Conservation (phyloP, 169 alveolate genomes). For the Perkinsus olseni region DNA sequence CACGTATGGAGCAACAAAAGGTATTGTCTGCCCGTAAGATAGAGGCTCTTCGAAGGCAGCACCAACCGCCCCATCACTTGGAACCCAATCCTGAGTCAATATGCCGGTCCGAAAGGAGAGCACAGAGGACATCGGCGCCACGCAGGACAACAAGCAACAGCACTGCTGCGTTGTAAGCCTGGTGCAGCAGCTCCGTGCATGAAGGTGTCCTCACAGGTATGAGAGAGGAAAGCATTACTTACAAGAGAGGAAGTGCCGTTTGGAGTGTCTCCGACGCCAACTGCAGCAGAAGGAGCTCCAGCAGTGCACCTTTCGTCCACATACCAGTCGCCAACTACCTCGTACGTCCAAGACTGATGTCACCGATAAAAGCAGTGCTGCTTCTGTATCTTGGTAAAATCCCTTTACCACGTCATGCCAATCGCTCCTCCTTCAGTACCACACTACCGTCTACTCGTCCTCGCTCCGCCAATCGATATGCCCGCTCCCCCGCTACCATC, state of each 20-base stretch:
- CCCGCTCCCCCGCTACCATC: no score
- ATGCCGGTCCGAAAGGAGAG: no score
- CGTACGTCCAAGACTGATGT: not conserved
- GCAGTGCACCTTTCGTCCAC: not conserved
- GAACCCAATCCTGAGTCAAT: not conserved
- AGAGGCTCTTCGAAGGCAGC: not conserved
- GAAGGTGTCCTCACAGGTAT: not conserved
- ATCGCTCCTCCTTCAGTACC: no score
- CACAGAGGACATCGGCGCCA: no score
- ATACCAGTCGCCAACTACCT: not conserved
- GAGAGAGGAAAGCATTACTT: not conserved
- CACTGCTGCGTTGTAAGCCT: not conserved
- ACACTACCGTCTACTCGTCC: no score
- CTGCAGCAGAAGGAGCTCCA: not conserved
- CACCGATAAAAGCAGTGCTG: not conserved
- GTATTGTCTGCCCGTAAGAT: not conserved
- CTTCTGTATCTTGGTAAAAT: not conserved
- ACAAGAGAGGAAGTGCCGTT: not conserved
- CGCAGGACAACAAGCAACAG: not conserved
- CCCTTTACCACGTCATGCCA: no score
- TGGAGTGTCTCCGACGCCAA: not conserved
- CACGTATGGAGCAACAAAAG: not conserved
- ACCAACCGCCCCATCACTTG: not conserved
- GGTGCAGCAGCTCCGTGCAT: not conserved
- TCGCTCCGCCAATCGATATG: no score